Evolutionary conservation across 2,329 filamentous ascomycete genomes (phyloP).

Genomic region (Stylonectria norvegica): DNA sequence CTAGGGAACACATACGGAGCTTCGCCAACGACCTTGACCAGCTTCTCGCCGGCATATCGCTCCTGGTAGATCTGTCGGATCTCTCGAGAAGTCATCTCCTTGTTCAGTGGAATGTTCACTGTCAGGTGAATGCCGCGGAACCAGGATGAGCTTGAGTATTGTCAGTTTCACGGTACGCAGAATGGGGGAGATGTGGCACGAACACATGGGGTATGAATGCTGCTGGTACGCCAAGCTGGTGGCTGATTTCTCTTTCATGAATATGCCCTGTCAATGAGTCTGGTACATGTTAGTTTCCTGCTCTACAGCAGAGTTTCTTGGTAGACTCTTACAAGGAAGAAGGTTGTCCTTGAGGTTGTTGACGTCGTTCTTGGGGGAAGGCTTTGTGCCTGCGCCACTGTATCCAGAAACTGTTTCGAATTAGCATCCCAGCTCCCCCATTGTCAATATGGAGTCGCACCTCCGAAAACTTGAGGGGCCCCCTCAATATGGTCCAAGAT

Average conservation of each 20-base stretch:
- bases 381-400: constrained; percentile 92
- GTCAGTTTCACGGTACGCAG: constrained; percentile 1
- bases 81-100: constrained; percentile 85
- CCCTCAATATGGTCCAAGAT: constrained; percentile 73
- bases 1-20: constrained; percentile 49
- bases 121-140: constrained; percentile 94
- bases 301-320: constrained; percentile 33
- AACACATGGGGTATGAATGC: constrained; percentile 86
- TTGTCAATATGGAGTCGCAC: constrained; percentile 42
- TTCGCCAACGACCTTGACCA: constrained; percentile 89
- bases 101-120: constrained; percentile 81
- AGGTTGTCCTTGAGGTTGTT: constrained; percentile 80
- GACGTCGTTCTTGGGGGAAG: constrained; percentile 89
- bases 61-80: constrained; percentile 95
- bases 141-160: constrained; percentile 64
- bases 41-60: constrained; percentile 89
- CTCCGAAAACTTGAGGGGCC: constrained; percentile 79
- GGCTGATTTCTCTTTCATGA: constrained; percentile 86
- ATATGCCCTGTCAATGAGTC: constrained; percentile 70
- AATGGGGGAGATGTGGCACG: neutral
- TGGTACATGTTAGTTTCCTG: constrained; percentile 19
- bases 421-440: neutral
- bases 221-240: constrained; percentile 69
- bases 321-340: constrained; percentile 59
- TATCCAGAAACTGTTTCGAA: constrained; percentile 59